Conservation (phyloP, 2,329 filamentous ascomycete species). For the Penicillium sp. region DNA sequence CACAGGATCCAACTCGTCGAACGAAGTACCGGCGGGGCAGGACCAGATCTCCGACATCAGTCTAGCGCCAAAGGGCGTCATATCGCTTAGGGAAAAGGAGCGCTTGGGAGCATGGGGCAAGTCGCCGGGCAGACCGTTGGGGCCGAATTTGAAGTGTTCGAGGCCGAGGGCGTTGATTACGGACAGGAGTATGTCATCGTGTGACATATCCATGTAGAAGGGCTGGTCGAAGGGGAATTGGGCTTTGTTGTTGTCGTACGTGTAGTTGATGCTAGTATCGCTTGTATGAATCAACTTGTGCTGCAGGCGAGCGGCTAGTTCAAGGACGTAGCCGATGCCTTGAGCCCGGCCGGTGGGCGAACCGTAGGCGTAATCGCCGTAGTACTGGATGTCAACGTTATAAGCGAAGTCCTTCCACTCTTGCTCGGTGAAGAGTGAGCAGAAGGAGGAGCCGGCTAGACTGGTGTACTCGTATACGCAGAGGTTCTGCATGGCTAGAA, state of each 20-base stretch:
- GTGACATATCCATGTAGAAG: constrained; percentile 59
- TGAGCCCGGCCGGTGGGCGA: constrained; percentile 58
- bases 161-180: constrained; percentile 58
- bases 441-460: constrained; percentile 57
- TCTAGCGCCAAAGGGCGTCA: constrained; percentile 61
- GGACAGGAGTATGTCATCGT: constrained; percentile 58
- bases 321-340: constrained; percentile 58
- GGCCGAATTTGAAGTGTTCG: constrained; percentile 53
- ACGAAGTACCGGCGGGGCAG: constrained; percentile 40
- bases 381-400: constrained; percentile 57
- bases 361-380: constrained; percentile 51
- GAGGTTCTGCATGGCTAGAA: constrained; percentile 57
- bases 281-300: constrained; percentile 52
- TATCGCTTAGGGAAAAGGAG: constrained; percentile 54
- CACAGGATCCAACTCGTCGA: constrained; percentile 31
- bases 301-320: constrained; percentile 55
- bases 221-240: constrained; percentile 54
- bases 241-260: constrained; percentile 49
- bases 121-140: constrained; percentile 29
- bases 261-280: constrained; percentile 58
- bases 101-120: constrained; percentile 46
- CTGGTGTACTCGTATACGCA: constrained; percentile 60
- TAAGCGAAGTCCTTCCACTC: constrained; percentile 62
- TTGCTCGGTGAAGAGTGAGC: constrained; percentile 57
- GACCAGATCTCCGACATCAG: constrained; percentile 62